Percentiles rank a stretch among this genome's conserved stretches.
These are phyloP conservation scores for Clitoria ternatea DNA, from an alignment of 306 rosid species.

Conservation along the genomic window DNA sequence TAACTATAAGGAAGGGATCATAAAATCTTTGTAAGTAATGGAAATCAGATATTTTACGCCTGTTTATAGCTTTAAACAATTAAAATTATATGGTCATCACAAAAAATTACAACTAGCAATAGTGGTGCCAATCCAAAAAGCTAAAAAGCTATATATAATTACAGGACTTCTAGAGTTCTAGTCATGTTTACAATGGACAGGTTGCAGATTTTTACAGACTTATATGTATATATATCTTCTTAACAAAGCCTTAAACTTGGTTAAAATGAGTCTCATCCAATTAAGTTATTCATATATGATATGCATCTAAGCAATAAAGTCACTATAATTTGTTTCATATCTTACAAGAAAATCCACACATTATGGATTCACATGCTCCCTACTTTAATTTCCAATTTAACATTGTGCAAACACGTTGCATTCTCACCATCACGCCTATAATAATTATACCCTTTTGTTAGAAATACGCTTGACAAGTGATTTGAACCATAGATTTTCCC, in stretches of 20 bases:
- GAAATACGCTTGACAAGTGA: background rate
- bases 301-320: background rate
- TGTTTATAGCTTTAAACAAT: background rate
- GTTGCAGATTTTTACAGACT: background rate
- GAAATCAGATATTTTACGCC: background rate
- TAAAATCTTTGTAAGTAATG: background rate
- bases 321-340: background rate
- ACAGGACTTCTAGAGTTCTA: background rate
- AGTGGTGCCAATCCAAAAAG: background rate
- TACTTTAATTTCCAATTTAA: background rate
- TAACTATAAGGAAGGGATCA: background rate
- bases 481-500: background rate
- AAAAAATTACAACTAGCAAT: background rate
- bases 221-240: background rate
- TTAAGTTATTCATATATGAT: background rate
- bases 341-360: background rate
- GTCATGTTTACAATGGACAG: background rate
- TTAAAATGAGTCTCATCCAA: background rate
- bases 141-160: conserved; percentile 1
- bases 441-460: background rate
- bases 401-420: background rate
- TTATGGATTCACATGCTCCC: background rate
- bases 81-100: background rate
- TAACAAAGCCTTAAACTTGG: background rate
- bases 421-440: background rate